Percentiles rank a stretch among this genome's conserved stretches.
phyloP scores from a whole-genome alignment of 495 filamentous ascomycete species.

The Lasiosphaeria hispida region DNA sequence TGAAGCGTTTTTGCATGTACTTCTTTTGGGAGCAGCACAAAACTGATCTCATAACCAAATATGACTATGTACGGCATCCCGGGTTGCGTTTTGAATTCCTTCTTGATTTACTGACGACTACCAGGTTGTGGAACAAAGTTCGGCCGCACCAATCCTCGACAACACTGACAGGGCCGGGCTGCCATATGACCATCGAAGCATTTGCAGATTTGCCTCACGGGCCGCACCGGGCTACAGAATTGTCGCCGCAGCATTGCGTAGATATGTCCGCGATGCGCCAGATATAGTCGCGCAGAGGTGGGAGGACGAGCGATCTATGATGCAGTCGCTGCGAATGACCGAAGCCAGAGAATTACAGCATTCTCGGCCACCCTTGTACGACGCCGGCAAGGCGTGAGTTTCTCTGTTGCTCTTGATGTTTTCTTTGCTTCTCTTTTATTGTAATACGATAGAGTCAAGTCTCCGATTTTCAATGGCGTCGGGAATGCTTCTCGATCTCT shows the following conservation, averaged over 20 bases:
- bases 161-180: slow-evolving; percentile 5
- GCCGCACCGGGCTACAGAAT: slow-evolving; percentile 2
- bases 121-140: slow-evolving; percentile 6
- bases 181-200: slow-evolving; percentile 9
- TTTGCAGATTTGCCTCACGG: slow-evolving; percentile 6
- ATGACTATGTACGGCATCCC: slow-evolving; percentile 1
- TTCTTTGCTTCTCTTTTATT: no score
- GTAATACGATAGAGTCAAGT: no score
- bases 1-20: slow-evolving; percentile 6
- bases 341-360: slow-evolving; percentile 9
- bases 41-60: slow-evolving; percentile 2
- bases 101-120: neutral
- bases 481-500: no score
- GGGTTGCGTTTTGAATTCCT: neutral
- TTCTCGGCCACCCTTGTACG: neutral
- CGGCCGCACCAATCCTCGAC: slow-evolving; percentile 6
- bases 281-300: neutral
- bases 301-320: neutral
- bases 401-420: no score
- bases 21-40: slow-evolving; percentile 13
- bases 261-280: slow-evolving; percentile 2
- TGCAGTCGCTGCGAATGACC: slow-evolving; percentile 4
- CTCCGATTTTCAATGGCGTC: no score
- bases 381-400: no score
- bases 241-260: slow-evolving; percentile 4